Conservation (phyloP, 179 eudicot species). For the Amaranthus tricolor region DNA sequence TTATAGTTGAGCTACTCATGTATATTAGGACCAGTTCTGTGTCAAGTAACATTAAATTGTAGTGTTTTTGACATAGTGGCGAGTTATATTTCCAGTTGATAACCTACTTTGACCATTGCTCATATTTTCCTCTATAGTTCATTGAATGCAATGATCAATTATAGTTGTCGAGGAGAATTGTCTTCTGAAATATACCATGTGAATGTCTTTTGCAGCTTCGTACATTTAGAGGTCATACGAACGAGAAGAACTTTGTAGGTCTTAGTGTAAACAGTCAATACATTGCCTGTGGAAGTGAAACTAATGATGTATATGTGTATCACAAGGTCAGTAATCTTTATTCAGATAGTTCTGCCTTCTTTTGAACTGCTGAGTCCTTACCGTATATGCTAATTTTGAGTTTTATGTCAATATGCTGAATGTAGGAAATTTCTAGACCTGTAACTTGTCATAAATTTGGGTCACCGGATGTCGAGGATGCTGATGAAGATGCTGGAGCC, state of each 20-base stretch:
- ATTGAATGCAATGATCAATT: not conserved
- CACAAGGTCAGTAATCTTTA: constrained; percentile 49
- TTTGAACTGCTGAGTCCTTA: not conserved
- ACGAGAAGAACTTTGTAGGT: constrained; percentile 76
- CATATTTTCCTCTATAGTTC: too few relatives aligned
- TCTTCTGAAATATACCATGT: not conserved
- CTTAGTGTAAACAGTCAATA: constrained; percentile 54
- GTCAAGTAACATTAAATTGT: not conserved
- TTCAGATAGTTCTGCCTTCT: not conserved
- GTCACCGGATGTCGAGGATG: constrained; percentile 53
- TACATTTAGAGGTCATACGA: constrained; percentile 65
- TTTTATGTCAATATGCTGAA: constrained; percentile 14
- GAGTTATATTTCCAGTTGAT: not conserved
- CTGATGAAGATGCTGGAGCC: constrained; percentile 66
- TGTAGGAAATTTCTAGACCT: constrained; percentile 65
- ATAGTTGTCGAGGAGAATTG: not conserved
- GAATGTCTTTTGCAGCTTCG: constrained; percentile 42
- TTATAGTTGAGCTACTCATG: not conserved
- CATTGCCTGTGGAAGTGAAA: constrained; percentile 72
- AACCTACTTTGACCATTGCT: not conserved
- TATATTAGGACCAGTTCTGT: not conserved
- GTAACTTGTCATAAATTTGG: constrained; percentile 71
- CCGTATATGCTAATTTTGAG: constrained; percentile 4
- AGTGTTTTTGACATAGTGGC: not conserved
- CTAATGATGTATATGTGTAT: constrained; percentile 62